Evolutionary conservation across 1,139 yeast species (phyloP).

Genomic region (Suhomyces ambrosiae): DNA sequence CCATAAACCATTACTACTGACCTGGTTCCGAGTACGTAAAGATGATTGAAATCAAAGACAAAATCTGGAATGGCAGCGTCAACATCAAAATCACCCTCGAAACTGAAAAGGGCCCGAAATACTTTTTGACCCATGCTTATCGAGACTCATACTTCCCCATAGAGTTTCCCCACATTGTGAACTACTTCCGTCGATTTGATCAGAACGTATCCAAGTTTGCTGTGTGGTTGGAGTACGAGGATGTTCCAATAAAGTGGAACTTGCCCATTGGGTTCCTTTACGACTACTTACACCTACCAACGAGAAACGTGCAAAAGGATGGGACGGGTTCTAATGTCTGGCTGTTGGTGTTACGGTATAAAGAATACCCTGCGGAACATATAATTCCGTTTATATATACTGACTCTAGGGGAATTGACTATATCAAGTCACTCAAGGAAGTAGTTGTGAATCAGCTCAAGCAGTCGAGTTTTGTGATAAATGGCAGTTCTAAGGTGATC

Average conservation of each 20-base stretch:
- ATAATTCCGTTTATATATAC: slow-evolving; percentile 50
- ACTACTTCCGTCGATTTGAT: slow-evolving; percentile 46
- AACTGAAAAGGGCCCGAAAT: slow-evolving; percentile 11
- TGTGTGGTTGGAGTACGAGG: slow-evolving; percentile 69
- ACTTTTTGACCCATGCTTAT: slow-evolving; percentile 28
- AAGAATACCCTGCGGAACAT: slow-evolving; percentile 51
- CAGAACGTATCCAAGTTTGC: slow-evolving; percentile 32
- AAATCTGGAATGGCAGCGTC: slow-evolving; percentile 59
- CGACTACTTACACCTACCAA: slow-evolving; percentile 47
- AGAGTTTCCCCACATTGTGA: slow-evolving; percentile 41
- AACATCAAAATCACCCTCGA: slow-evolving; percentile 41
- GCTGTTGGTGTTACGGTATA: slow-evolving; percentile 48
- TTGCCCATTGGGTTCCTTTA: slow-evolving; percentile 73
- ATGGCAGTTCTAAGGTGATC: slow-evolving; percentile 72
- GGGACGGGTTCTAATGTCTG: slow-evolving; percentile 41
- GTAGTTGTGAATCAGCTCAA: slow-evolving; percentile 77
- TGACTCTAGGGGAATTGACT: slow-evolving; percentile 21
- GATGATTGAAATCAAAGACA: slow-evolving; percentile 31
- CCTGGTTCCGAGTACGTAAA: too few relatives aligned
- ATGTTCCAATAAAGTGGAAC: slow-evolving; percentile 73
- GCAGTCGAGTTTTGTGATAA: slow-evolving; percentile 72
- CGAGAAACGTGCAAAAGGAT: background rate
- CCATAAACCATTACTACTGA: too few relatives aligned
- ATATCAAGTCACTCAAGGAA: slow-evolving; percentile 40
- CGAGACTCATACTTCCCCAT: slow-evolving; percentile 64